Conservation (phyloP, 345 rosid genomes). For the Gossypium herbaceum region DNA sequence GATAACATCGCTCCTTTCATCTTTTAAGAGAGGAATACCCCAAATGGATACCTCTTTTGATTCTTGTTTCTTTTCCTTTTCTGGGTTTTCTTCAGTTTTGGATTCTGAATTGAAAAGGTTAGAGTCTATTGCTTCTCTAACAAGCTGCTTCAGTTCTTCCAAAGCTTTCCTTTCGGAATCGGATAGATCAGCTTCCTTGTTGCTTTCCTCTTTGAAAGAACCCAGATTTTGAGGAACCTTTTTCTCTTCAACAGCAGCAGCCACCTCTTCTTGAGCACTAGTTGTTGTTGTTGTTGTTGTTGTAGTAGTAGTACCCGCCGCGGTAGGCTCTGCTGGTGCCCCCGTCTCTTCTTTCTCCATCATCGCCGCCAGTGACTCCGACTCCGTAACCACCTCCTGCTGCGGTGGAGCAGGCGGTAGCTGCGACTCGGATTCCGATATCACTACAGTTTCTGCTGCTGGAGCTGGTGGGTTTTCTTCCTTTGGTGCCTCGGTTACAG, state of each 20-base stretch:
- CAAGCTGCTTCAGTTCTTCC: constrained; percentile 36
- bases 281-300: not conserved
- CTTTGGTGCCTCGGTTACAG: not conserved
- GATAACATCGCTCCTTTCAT: constrained; percentile 69
- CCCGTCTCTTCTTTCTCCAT: constrained; percentile 44
- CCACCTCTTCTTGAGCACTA: constrained; percentile 14
- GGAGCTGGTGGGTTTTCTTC: not conserved
- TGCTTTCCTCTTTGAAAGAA: constrained; percentile 72
- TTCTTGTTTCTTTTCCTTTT: constrained; percentile 22
- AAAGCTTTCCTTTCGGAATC: constrained; percentile 42
- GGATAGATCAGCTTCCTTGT: constrained; percentile 51
- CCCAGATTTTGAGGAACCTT: constrained; percentile 37
- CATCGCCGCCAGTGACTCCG: constrained; percentile 35
- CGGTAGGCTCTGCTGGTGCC: constrained; percentile 1
- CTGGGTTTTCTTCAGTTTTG: constrained; percentile 10
- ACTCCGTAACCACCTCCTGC: constrained; percentile 24
- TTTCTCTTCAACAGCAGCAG: constrained; percentile 21
- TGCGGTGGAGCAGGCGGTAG: constrained; percentile 15
- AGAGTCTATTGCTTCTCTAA: constrained; percentile 39
- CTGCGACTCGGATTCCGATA: constrained; percentile 23
- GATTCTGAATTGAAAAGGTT: constrained; percentile 29
- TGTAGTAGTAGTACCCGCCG: not conserved
- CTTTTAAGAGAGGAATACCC: constrained; percentile 75
- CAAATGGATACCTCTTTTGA: constrained; percentile 45
- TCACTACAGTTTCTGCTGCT: not conserved